A percentile compares a stretch with the other conserved stretches of the same genome.
Evolutionary conservation across 2,329 filamentous ascomycete genomes (phyloP).

Genomic region (Clonostachys sp.): DNA sequence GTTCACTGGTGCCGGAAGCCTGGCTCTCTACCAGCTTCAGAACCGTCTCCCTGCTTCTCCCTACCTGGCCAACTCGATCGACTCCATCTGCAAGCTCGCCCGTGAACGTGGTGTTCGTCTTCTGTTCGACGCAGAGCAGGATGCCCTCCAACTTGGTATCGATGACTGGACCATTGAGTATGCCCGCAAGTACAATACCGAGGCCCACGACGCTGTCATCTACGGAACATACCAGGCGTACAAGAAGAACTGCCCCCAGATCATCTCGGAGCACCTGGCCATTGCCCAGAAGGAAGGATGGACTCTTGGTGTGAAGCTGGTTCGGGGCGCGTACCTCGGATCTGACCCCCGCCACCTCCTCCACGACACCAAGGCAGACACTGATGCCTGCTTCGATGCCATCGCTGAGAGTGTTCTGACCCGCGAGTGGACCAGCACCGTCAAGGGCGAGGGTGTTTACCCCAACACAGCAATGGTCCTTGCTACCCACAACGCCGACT

Average conservation of each 20-base stretch:
- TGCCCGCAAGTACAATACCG: conserved; percentile 71
- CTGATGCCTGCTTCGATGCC: conserved; percentile 68
- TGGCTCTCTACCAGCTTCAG: conserved; percentile 64
- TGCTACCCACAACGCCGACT: conserved; percentile 77
- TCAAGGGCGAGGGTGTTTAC: conserved; percentile 37
- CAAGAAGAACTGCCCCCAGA: conserved; percentile 56
- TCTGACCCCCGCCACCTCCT: conserved; percentile 67
- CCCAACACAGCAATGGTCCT: conserved; percentile 63
- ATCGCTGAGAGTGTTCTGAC: conserved; percentile 65
- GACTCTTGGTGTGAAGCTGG: conserved; percentile 68
- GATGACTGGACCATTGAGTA: conserved; percentile 76
- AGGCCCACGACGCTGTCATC: conserved; percentile 60
- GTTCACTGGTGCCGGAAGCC: conserved; percentile 77
- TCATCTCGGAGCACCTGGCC: conserved; percentile 56
- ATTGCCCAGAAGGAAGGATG: conserved; percentile 56
- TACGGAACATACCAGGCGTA: conserved; percentile 81
- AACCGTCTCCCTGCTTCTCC: conserved; percentile 58
- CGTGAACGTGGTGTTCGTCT: conserved; percentile 65
- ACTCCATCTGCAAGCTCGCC: conserved; percentile 70
- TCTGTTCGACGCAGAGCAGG: conserved; percentile 84
- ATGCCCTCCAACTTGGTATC: conserved; percentile 72
- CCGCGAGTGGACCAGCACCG: conserved; percentile 33
- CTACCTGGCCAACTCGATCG: conserved; percentile 64
- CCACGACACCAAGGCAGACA: conserved; percentile 67
- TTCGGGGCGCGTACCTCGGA: conserved; percentile 69